Conservation (phyloP, 306 rosid genomes). For the Myrica gale region DNA sequence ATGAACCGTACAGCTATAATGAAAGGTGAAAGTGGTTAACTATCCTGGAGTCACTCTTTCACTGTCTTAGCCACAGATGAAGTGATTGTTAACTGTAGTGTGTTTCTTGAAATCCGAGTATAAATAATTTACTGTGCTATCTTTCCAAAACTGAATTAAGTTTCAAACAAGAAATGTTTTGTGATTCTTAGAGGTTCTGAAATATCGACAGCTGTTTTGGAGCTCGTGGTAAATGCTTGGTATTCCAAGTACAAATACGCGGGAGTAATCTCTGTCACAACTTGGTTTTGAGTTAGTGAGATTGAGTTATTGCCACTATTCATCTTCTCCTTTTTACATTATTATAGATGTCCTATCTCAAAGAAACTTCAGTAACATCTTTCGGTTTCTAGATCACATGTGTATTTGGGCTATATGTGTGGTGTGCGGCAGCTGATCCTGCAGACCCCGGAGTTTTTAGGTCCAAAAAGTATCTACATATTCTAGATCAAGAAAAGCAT, state of each 20-base stretch:
- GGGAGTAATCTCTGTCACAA: not conserved
- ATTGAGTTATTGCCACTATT: not conserved
- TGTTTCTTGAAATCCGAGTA: not conserved
- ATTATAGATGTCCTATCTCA: too few species aligned
- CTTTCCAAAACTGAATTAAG: not conserved
- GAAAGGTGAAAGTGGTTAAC: not conserved
- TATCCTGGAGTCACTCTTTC: not conserved
- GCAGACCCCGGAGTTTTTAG: constrained; percentile 93
- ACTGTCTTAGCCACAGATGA: not conserved
- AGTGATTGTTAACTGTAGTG: not conserved
- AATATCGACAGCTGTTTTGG: not conserved
- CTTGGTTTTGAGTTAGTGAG: not conserved
- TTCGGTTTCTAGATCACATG: constrained; percentile 68
- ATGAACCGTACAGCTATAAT: not conserved
- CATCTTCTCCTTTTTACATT: not conserved
- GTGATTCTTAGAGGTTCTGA: not conserved
- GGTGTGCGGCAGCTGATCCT: constrained; percentile 99
- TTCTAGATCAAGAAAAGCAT: constrained; percentile 53
- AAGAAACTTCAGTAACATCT: constrained; percentile 24
- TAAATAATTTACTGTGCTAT: too few species aligned
- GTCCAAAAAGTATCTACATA: constrained; percentile 76
- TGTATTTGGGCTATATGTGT: constrained; percentile 82
- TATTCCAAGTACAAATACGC: not conserved
- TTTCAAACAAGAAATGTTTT: not conserved
- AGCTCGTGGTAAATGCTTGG: not conserved